Evolutionary conservation across 345 rosid genomes (phyloP), one percentile per base, ranked within the genome.

Genomic region (Psidium friedrichsthalianum): DNA sequence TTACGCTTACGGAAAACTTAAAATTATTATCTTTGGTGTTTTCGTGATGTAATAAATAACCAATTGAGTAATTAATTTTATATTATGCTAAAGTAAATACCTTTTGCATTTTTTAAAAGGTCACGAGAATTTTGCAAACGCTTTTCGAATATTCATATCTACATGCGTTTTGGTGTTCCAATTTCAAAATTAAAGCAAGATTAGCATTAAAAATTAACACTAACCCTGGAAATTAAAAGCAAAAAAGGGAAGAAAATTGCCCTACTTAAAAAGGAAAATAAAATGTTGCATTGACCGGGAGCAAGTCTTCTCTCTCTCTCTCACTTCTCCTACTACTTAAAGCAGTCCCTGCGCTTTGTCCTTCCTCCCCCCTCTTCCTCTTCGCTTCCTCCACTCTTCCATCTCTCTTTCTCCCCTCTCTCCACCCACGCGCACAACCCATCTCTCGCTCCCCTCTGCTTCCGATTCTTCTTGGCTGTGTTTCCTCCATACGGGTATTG

Each of bases 51-150:
- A 27, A 59, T 6, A 59, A 14, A 14, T 53, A 14, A 59, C 0
- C 74, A 27, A 27, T 27, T 2, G 0, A 27, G 40, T 27, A 59
- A 29, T 29, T 61, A 14, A 15, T 15, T 7, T 15, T 29, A 61
- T 3, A 1, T 29, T 6, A 1, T 15, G 14, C 0, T 6, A 1
- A 7, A 69, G 36, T 8, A 8, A 32, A 32, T 18, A 36, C 8
- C 15, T 3, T 4, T 64, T 1, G 36, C 9, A 59, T 16, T 21
- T 55, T 55, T 21, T 6, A 2, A 1, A 64, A 64, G 8, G 32
- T 1, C 0, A 1, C 0, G 76, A 0, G 22, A 8, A 64, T 9
- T 9, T 64, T 8, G 6, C 6, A 0, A 16, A 16, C 1, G 12
- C 8, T 29, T 2, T 2, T 64, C 0, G 11, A 16, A 32, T 32